Percentiles rank a stretch among this genome's conserved stretches.
These are phyloP conservation scores for Botrytis sinoallii DNA, from an alignment of 2,329 filamentous ascomycete species.

Conservation along the genomic window DNA sequence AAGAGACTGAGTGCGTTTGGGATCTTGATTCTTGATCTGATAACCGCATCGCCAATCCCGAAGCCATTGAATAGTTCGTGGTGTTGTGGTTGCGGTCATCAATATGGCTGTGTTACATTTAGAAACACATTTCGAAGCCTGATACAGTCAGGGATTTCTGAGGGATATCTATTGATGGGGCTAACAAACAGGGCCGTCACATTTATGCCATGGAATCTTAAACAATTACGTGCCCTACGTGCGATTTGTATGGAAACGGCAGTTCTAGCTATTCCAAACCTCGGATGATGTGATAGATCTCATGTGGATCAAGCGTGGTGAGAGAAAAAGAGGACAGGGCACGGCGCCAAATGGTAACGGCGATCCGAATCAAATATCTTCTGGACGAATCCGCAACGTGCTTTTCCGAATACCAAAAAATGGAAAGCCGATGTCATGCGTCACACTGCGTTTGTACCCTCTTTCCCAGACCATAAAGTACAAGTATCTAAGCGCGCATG, in stretches of 20 bases:
- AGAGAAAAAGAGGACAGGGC: neutral
- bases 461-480: neutral
- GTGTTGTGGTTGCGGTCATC: neutral
- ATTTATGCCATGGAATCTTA: neutral
- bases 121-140: slow-evolving; percentile 5
- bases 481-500: slow-evolving; percentile 18
- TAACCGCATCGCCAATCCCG: slow-evolving; percentile 3
- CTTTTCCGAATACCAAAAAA: slow-evolving; percentile 10
- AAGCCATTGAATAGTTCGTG: neutral
- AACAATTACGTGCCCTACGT: neutral
- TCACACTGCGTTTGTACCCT: slow-evolving; percentile 20
- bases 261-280: neutral
- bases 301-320: slow-evolving; percentile 2
- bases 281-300: slow-evolving; percentile 14
- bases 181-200: neutral
- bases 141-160: slow-evolving; percentile 5
- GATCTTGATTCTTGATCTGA: slow-evolving; percentile 11
- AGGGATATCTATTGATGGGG: neutral
- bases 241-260: slow-evolving; percentile 3
- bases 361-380: slow-evolving; percentile 7
- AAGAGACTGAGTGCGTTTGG: neutral
- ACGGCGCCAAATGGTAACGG: slow-evolving; percentile 6
- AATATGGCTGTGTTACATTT: slow-evolving; percentile 1
- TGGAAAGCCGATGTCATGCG: slow-evolving; percentile 16
- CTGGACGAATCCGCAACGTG: slow-evolving; percentile 16